These are phyloP conservation scores for Asterochloris erici DNA, from an alignment of 139 green algal species.

Conservation along the genomic window DNA sequence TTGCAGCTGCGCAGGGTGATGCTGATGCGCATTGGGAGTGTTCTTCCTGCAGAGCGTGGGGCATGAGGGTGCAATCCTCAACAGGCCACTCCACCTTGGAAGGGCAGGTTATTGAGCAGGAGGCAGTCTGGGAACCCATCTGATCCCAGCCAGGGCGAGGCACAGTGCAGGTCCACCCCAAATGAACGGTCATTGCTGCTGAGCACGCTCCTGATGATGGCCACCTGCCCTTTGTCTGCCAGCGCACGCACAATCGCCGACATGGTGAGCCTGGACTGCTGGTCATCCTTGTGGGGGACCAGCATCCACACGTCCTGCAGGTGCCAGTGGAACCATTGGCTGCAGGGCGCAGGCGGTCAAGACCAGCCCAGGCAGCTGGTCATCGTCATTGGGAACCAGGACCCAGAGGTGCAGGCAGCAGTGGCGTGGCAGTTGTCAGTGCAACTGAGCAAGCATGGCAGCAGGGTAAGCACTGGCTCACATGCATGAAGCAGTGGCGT, in stretches of 20 bases:
- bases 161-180: neutral
- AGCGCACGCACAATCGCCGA: conserved; percentile 16
- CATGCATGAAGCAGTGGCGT: conserved; percentile 21
- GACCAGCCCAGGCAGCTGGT: neutral
- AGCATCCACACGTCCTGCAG: conserved; percentile 24
- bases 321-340: neutral
- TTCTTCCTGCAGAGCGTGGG: too few species aligned
- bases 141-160: conserved; percentile 3
- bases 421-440: neutral
- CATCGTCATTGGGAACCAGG: neutral
- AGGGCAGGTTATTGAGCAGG: conserved; percentile 18
- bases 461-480: neutral
- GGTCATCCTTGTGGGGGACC: conserved; percentile 10
- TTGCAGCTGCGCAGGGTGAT: too few species aligned
- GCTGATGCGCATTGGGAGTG: too few species aligned
- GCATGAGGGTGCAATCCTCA: too few species aligned
- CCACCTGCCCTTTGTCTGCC: neutral
- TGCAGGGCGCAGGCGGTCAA: neutral
- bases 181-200: neutral
- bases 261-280: neutral
- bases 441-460: neutral
- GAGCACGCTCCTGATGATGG: conserved; percentile 10
- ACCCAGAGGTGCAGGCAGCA: neutral
- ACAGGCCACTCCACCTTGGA: neutral
- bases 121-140: conserved; percentile 3